A percentile compares a stretch with the other conserved stretches of the same genome.
Conservation (phyloP, 2,329 filamentous ascomycete species). For the Epichloe scottii region DNA sequence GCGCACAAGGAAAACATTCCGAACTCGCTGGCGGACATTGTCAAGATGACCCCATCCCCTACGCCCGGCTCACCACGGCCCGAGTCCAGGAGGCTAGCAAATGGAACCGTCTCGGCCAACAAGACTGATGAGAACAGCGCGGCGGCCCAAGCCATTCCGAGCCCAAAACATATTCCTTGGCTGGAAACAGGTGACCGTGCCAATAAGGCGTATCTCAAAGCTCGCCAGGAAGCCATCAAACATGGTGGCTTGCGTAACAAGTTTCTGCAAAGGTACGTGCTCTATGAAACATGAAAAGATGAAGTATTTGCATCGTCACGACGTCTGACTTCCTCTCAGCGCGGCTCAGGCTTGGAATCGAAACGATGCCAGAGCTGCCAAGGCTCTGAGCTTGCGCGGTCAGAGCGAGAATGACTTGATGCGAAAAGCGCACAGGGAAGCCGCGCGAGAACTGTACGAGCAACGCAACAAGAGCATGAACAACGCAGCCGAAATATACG, state of each 20-base stretch:
- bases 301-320: neutral
- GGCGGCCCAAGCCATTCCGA: conserved; percentile 70
- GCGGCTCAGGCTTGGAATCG: conserved; percentile 98
- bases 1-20: conserved; percentile 55
- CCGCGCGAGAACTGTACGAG: conserved; percentile 82
- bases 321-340: conserved; percentile 30
- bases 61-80: conserved; percentile 46
- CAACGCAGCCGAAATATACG: conserved; percentile 61
- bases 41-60: conserved; percentile 90
- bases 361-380: conserved; percentile 90
- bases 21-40: conserved; percentile 81
- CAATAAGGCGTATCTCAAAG: conserved; percentile 91
- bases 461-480: conserved; percentile 66
- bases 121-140: conserved; percentile 61
- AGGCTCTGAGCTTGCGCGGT: conserved; percentile 83
- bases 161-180: conserved; percentile 91
- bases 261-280: conserved; percentile 72
- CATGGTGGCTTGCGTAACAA: conserved; percentile 95
- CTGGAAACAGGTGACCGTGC: conserved; percentile 82
- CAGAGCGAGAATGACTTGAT: conserved; percentile 96
- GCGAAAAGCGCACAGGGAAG: conserved; percentile 92
- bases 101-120: conserved; percentile 1
- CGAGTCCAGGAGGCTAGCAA: conserved; percentile 31
- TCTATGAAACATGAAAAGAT: neutral
- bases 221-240: conserved; percentile 89